Evolutionary conservation across 805 yeast genomes (phyloP).

Genomic region (Candida tibetensis): DNA sequence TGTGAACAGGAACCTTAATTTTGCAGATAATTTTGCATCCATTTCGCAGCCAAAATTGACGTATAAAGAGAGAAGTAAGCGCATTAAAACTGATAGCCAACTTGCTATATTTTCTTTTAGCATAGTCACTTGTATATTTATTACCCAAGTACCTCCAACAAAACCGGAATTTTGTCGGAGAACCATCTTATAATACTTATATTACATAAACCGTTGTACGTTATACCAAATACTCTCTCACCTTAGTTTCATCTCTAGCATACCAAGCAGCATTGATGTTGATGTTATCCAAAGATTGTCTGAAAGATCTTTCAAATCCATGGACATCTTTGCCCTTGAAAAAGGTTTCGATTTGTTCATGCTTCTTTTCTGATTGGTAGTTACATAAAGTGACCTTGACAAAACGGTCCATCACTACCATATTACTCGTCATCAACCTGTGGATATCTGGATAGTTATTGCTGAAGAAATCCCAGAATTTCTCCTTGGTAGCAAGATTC

Average conservation of each 20-base stretch:
- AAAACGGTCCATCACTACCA: conserved; percentile 51
- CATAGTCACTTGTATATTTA: no score
- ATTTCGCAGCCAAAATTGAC: no score
- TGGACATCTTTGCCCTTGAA: conserved; percentile 46
- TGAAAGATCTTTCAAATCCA: conserved; percentile 58
- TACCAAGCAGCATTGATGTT: conserved; percentile 51
- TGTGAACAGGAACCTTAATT: no score
- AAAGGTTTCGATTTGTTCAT: conserved; percentile 38
- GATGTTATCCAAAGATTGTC: conserved; percentile 56
- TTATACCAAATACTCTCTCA: conserved; percentile 42
- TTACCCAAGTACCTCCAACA: no score
- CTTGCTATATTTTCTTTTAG: no score
- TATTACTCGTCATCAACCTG: conserved; percentile 44
- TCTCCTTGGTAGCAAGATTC: conserved; percentile 42
- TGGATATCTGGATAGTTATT: conserved; percentile 46
- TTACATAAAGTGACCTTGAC: conserved; percentile 38
- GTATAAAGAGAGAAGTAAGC: no score
- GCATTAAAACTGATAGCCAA: no score
- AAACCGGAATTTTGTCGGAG: no score
- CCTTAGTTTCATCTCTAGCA: conserved; percentile 40
- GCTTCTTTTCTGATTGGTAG: conserved; percentile 34
- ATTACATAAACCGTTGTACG: no score
- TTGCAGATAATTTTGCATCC: no score
- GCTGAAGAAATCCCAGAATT: conserved; percentile 51
- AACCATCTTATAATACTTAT: no score